Evolutionary conservation across 2,329 filamentous ascomycete genomes (phyloP).

Genomic region (Penicillium corylophilum): DNA sequence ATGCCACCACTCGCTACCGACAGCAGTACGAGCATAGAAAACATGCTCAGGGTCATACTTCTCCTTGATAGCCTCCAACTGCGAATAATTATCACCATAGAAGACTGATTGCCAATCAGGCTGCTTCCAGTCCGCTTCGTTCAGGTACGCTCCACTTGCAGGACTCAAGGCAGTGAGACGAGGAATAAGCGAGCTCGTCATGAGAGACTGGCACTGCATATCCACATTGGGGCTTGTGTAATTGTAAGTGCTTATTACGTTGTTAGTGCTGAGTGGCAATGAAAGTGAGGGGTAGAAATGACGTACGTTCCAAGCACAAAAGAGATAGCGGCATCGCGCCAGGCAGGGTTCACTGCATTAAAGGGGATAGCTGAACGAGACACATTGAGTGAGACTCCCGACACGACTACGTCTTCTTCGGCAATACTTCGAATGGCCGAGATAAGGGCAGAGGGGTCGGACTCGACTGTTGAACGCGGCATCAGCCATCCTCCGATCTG

Average conservation of each 20-base stretch:
- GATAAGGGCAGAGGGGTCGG: constrained; percentile 1
- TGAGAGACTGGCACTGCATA: neutral
- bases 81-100: constrained; percentile 19
- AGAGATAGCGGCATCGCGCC: constrained; percentile 8
- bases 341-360: constrained; percentile 17
- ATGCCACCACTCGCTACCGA: constrained; percentile 12
- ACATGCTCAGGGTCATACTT: constrained; percentile 14
- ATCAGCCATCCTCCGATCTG: constrained; percentile 20
- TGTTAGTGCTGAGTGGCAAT: neutral
- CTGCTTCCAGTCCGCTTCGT: constrained; percentile 25
- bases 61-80: constrained; percentile 3
- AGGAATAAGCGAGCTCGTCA: constrained; percentile 12
- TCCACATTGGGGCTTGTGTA: constrained; percentile 3
- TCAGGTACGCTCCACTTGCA: constrained; percentile 22
- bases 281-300: neutral
- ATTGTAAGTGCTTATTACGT: constrained; percentile 3
- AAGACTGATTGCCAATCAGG: constrained; percentile 22
- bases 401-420: constrained; percentile 5
- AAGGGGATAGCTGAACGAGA: constrained; percentile 1
- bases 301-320: constrained; percentile 9
- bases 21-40: constrained; percentile 13
- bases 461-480: constrained; percentile 14
- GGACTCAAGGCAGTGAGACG: constrained; percentile 11
- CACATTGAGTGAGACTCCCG: constrained; percentile 13
- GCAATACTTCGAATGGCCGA: constrained; percentile 5